Evolutionary conservation across 1,139 yeast genomes (phyloP).

Genomic region (Kodamaea sp.): DNA sequence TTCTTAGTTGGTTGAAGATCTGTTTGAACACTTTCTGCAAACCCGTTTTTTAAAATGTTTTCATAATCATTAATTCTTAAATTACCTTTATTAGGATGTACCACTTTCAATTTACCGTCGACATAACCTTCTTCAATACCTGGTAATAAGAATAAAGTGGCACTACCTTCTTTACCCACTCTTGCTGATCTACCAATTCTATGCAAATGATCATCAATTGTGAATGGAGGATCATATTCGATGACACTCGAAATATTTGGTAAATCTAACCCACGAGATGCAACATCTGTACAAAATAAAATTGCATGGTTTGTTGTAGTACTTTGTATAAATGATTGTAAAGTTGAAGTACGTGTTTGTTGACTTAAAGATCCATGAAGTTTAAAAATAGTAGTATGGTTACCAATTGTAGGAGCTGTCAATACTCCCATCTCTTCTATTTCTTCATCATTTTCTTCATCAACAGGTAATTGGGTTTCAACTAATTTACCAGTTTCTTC

Average conservation of each 20-base stretch:
- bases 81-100: conserved; percentile 58
- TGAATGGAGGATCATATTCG: conserved; percentile 68
- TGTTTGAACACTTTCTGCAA: conserved; percentile 35
- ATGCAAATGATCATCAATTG: conserved; percentile 68
- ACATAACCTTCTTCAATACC: conserved; percentile 84
- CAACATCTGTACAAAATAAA: conserved; percentile 79
- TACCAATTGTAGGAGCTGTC: conserved; percentile 53
- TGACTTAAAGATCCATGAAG: conserved; percentile 91
- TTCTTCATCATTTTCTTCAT: conserved; percentile 16
- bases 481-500: conserved; percentile 24
- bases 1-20: conserved; percentile 10
- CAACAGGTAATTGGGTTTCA: conserved; percentile 13
- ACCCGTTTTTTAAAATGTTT: conserved; percentile 54
- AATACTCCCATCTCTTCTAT: conserved; percentile 39
- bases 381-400: conserved; percentile 56
- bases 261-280: conserved; percentile 68
- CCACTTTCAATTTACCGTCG: conserved; percentile 44
- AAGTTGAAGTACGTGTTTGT: conserved; percentile 72
- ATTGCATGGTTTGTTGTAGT: conserved; percentile 51
- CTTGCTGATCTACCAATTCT: conserved; percentile 75
- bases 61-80: conserved; percentile 46
- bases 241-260: conserved; percentile 63
- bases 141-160: conserved; percentile 75
- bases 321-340: conserved; percentile 55
- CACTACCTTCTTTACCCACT: conserved; percentile 64